Evolutionary conservation across 176 grass and related monocot genomes (phyloP).

Genomic region (Hordeum marinum): DNA sequence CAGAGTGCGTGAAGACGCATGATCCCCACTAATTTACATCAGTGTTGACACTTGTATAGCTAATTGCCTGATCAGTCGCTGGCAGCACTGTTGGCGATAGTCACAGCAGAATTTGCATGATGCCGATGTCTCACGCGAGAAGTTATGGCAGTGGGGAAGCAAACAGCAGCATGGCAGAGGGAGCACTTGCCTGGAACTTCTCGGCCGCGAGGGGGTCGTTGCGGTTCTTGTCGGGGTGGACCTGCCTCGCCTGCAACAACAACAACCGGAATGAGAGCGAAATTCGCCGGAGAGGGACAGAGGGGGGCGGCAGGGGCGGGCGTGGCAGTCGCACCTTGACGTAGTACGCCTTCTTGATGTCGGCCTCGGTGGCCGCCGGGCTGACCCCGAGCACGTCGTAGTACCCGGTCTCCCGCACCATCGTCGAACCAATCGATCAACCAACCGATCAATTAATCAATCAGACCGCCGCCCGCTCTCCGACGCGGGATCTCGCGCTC

Average conservation of each 20-base stretch:
- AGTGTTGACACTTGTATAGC: background rate
- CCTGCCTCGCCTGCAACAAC: conserved; percentile 64
- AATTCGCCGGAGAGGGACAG: background rate
- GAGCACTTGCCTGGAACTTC: conserved; percentile 66
- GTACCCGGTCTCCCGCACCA: conserved; percentile 89
- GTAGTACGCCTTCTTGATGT: conserved; percentile 97
- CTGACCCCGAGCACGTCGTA: conserved; percentile 88
- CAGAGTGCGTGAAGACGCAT: background rate
- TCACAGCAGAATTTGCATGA: background rate
- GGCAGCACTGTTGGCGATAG: background rate
- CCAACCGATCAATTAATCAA: background rate
- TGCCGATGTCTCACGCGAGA: background rate
- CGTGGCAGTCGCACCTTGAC: conserved; percentile 45
- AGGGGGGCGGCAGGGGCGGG: background rate
- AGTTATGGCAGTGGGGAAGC: background rate
- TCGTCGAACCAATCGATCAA: conserved; percentile 20
- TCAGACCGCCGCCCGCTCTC: background rate
- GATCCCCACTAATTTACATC: background rate
- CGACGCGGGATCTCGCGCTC: background rate
- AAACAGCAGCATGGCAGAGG: background rate
- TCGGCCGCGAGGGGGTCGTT: conserved; percentile 65
- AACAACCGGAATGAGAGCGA: background rate
- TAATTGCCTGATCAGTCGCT: background rate
- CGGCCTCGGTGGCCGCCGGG: conserved; percentile 66
- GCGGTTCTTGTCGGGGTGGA: conserved; percentile 80